A percentile compares a stretch with the other conserved stretches of the same genome.
phyloP scores from a whole-genome alignment of 2,329 filamentous ascomycete genomes.

The Alternaria tenuissima region DNA sequence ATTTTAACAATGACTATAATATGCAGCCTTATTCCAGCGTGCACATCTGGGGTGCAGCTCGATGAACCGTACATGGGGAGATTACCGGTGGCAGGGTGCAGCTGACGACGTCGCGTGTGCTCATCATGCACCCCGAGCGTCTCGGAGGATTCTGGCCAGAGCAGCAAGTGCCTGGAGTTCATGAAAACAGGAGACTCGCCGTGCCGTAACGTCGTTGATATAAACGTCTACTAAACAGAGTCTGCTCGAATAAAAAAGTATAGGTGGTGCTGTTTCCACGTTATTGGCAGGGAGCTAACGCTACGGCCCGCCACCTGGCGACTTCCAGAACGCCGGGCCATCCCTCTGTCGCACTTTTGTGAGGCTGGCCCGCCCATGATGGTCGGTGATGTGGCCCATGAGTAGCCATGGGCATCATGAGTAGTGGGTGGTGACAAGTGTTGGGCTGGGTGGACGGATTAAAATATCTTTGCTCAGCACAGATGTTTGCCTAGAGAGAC shows the following conservation, averaged over 20 bases:
- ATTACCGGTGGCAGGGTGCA: conserved; percentile 29
- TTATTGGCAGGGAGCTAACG: conserved; percentile 27
- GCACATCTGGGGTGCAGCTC: conserved; percentile 13
- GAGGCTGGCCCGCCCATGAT: conserved; percentile 3
- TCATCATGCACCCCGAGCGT: conserved; percentile 14
- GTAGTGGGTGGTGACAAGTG: background rate
- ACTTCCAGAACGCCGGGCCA: conserved; percentile 15
- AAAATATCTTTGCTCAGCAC: background rate
- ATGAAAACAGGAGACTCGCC: background rate
- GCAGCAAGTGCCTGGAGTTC: conserved; percentile 7
- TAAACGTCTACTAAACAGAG: background rate
- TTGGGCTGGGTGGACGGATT: background rate
- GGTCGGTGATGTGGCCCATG: conserved; percentile 6
- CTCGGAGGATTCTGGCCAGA: conserved; percentile 4
- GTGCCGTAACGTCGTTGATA: background rate
- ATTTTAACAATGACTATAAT: background rate
- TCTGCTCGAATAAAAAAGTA: background rate
- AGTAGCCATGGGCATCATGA: conserved; percentile 8
- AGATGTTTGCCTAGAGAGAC: background rate
- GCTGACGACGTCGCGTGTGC: conserved; percentile 21
- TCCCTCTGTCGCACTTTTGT: conserved; percentile 2
- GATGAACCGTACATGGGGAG: conserved; percentile 12
- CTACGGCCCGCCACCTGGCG: conserved; percentile 25
- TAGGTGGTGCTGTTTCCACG: conserved; percentile 7
- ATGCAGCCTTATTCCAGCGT: conserved; percentile 17